Base-by-base conservation (phyloP, 495 filamentous ascomycete genomes). In the Cetradonia linearis region DNA sequence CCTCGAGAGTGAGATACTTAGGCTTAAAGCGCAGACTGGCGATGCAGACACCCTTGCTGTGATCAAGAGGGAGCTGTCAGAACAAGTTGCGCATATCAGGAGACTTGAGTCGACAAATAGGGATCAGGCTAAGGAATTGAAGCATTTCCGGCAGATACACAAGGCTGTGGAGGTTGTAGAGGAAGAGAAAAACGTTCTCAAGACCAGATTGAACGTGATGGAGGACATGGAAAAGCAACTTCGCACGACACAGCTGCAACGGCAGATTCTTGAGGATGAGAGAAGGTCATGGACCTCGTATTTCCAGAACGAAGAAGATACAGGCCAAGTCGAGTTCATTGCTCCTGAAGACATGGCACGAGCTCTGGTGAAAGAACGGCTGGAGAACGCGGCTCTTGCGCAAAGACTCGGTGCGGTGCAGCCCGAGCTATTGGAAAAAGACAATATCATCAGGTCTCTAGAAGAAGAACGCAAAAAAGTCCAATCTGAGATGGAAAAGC, bases 131-230 rank as follows among this genome's bases (percentile, higher is more conserved):
- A 70, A 78, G 9, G 92, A 99, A 67, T 71, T 97, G 6, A 88
- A 86, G 55, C 84, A 88, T 60, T 77, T 92, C 44, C 83, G 89
- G 18, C 85, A 89, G 67, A 69, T 84, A 23, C 84, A 88, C 66
- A 91, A 88, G 70, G 88, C 86, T 38, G 83, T 96, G 5, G 90
- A 96, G 63, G 80, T 97, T n/a, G 85, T 96, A 0, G 91, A 97
- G 66, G 93, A 99, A 68, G 89, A 99, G 74, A 97, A 97, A 75
- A 79, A 86, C 62, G 81, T 82, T 0, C 74, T 99, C 56, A 86
- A 96, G 69, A 82, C 82, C 54, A 87, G 83, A 64, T 64, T 99
- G 31, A 81, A 87, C 61, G 72, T 86, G 30, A 85, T 93, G 77
- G 82, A 88, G 61, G 79, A 82, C 27, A 65, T 96, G 14, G 81